Percentiles rank a stretch among this genome's conserved stretches.
Evolutionary conservation across 352 stramenopile genomes (phyloP).

Genomic region (Phytophthora sp.): DNA sequence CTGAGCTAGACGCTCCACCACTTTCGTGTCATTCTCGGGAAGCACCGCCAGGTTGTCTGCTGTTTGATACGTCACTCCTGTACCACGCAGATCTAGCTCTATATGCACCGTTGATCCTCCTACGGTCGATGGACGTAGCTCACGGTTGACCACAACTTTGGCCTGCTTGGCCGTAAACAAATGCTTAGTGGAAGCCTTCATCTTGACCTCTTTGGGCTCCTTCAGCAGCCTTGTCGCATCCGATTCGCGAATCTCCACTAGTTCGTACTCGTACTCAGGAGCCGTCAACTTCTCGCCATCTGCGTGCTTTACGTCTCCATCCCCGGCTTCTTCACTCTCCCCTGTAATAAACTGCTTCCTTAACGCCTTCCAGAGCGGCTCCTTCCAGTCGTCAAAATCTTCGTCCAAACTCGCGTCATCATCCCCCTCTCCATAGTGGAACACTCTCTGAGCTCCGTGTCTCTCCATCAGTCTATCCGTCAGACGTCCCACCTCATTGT

Average conservation of each 20-base stretch:
- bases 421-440: slow-evolving; percentile 94
- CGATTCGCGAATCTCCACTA: slow-evolving; percentile 48
- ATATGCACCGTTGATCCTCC: slow-evolving; percentile 90
- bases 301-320: slow-evolving; percentile 3
- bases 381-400: slow-evolving; percentile 96
- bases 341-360: slow-evolving; percentile 65
- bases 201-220: slow-evolving; percentile 40
- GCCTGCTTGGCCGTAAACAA: slow-evolving; percentile 89
- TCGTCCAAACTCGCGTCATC: slow-evolving; percentile 95
- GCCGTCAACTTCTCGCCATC: slow-evolving; percentile 31
- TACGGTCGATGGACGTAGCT: slow-evolving; percentile 86
- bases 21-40: slow-evolving; percentile 82
- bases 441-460: slow-evolving; percentile 87
- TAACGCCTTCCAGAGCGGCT: slow-evolving; percentile 88
- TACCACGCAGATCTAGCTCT: slow-evolving; percentile 88
- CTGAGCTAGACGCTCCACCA: slow-evolving; percentile 87
- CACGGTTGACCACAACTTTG: slow-evolving; percentile 88
- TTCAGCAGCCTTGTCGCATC: slow-evolving; percentile 22
- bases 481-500: slow-evolving; percentile 95
- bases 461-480: slow-evolving; percentile 89
- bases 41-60: slow-evolving; percentile 95
- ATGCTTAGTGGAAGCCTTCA: slow-evolving; percentile 88
- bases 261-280: slow-evolving; percentile 68
- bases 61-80: slow-evolving; percentile 90
- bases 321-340: slow-evolving; percentile 22